Evolutionary conservation across 768 basidiomycete genomes (phyloP), one percentile per base, ranked within the genome.

Genomic region (Pulveroboletus sp.): DNA sequence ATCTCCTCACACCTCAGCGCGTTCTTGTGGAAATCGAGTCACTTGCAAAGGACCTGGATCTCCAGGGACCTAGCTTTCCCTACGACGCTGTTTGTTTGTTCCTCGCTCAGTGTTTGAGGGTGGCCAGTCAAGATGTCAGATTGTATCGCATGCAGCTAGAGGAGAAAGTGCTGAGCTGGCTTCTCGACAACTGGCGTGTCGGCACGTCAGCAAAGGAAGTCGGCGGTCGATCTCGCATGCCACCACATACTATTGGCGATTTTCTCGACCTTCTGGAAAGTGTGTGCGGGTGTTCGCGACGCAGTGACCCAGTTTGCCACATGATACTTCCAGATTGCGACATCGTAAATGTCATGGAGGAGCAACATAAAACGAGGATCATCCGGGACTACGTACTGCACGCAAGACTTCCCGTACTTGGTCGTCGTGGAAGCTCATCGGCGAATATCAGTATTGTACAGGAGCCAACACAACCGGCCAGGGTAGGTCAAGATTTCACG

Each of bases 11-110:
- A 4, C 67, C 79, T 13, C 79, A 82, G 32, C 78, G 77, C 13
- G 69, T 87, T 38, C 72, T 89, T 13, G 59, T 69, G 3, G 92
- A 94, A 62, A 82, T 97, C 40, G 92, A 93, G 62, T 73, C 75
- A 0, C 72, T 97, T 40, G 78, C 83, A 2, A 85, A 85, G 52
- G 90, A 95, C 53, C 73, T 99, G 49, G 87, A 91, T 54, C 78
- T 97, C 14, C 95, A 98, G 68, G 94, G 94, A 0, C 94, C 94
- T 2, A 71, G 82, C 13, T 85, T 80, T 58, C 92, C 94, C 0
- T 88, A 79, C 58, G 97, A 99, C 61, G 84, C 94, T 1, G 91
- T 95, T 33, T 97, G 94, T 72, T 72, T 75, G 48, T 92, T 98
- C 62, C 73, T 97, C 39, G 70, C 79, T 6, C 72, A 78, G 23